Evolutionary conservation across 805 yeast genomes (phyloP), one percentile per base, ranked within the genome.

Genomic region (Candida xyloterini): DNA sequence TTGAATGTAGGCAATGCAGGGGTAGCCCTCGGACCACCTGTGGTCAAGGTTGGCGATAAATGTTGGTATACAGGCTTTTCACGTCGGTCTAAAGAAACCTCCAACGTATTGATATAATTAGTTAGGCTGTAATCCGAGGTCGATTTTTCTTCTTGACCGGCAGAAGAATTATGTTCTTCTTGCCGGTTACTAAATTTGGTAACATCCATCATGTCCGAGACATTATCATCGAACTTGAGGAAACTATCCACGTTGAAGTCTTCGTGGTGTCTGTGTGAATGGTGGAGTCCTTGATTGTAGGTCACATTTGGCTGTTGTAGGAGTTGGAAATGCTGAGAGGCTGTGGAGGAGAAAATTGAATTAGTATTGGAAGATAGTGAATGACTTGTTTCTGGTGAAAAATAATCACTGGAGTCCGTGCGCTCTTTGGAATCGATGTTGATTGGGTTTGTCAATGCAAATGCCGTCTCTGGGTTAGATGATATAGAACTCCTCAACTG

Each of bases 161-260:
- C 25, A 23, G 25, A 18, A 6, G 20, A 18, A 18, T 18, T 18
- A 18, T 18, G 20, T 18, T 18, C 20, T 6, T 24, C 28, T 5
- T 32, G 28, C 5, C 24, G 31, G 13, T 21, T 37, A n/a, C 49
- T 58, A 22, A 52, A 53, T 26, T 57, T 53, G 10, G 60, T 40
- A 13, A 55, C 39, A 30, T 59, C 64, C 48, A 55, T 43, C 15
- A 60, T 40, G 34, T 59, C 65, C 4, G 27, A 9, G 30, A 47
- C 46, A 31, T 42, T 49, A 22, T 52, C 57, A 40, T 59, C 66
- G 30, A 63, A 56, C 29, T 58, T 60, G 33, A 63, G 43, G 34
- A 59, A 61, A 35, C 44, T 46, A 33, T 62, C 66, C 34, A 63
- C 54, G 39, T 60, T 55, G 38, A 61, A 60, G 15, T 59, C 60